A percentile compares a stretch with the other conserved stretches of the same genome.
phyloP scores from a whole-genome alignment of 2,329 filamentous ascomycete species.

The Botrytis fragariae region DNA sequence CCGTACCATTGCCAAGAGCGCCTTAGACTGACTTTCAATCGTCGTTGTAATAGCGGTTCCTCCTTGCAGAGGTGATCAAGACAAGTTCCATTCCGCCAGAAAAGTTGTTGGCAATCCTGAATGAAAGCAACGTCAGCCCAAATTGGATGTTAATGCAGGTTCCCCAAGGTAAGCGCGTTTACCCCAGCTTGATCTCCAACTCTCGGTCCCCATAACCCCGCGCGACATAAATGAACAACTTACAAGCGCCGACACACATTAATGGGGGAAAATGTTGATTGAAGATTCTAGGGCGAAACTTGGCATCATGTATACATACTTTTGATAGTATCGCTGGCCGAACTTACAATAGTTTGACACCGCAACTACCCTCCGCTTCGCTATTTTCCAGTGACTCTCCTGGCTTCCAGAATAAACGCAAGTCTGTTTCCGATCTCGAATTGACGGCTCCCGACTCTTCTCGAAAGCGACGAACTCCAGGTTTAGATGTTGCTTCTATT shows the following conservation, averaged over 20 bases:
- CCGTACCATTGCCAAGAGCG: conserved; percentile 19
- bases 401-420: conserved; percentile 30
- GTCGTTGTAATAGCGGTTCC: conserved; percentile 36
- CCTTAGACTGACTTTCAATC: conserved; percentile 26
- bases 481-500: conserved; percentile 22
- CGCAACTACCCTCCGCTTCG: conserved; percentile 5
- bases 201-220: conserved; percentile 13
- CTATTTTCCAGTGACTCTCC: conserved; percentile 17
- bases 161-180: conserved; percentile 45
- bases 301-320: conserved; percentile 34
- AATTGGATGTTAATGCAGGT: conserved; percentile 50
- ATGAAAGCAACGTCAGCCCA: conserved; percentile 44
- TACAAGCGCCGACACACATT: background rate
- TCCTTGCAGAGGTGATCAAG: conserved; percentile 53
- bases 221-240: conserved; percentile 1
- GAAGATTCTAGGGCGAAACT: conserved; percentile 31
- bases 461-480: conserved; percentile 32
- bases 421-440: conserved; percentile 29
- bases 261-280: background rate
- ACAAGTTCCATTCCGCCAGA: conserved; percentile 44
- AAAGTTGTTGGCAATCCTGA: conserved; percentile 44
- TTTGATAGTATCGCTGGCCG: conserved; percentile 28
- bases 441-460: conserved; percentile 21
- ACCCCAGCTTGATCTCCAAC: conserved; percentile 22
- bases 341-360: conserved; percentile 9